Conservation (phyloP, 2,329 filamentous ascomycete species). For the Penicillium fuscoglaucum region DNA sequence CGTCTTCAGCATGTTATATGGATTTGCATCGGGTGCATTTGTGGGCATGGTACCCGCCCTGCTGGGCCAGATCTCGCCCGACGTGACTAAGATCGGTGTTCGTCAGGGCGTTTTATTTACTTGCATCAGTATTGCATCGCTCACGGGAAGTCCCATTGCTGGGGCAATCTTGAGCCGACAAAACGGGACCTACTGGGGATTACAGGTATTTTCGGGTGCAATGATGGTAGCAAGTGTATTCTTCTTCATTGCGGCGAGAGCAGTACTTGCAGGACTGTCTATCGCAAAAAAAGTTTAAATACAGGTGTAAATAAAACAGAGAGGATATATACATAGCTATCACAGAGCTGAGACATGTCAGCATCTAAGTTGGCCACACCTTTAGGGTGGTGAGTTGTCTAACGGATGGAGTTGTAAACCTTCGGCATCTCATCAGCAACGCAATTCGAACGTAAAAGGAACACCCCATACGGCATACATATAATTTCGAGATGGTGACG, state of each 20-base stretch:
- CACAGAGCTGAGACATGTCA: neutral
- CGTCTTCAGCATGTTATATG: slow-evolving; percentile 64
- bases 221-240: slow-evolving; percentile 46
- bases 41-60: slow-evolving; percentile 62
- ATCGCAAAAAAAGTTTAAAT: neutral
- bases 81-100: slow-evolving; percentile 66
- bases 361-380: neutral
- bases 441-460: neutral
- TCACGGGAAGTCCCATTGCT: slow-evolving; percentile 67
- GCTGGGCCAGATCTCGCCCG: slow-evolving; percentile 66
- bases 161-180: slow-evolving; percentile 56
- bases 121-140: slow-evolving; percentile 60
- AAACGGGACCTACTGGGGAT: slow-evolving; percentile 55
- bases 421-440: neutral
- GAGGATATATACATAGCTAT: neutral
- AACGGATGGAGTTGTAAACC: neutral
- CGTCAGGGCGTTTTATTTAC: slow-evolving; percentile 65
- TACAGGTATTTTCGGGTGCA: slow-evolving; percentile 66
- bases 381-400: neutral
- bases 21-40: slow-evolving; percentile 66
- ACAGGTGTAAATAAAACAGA: neutral
- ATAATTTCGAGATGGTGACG: too few species aligned
- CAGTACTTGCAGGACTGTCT: slow-evolving; percentile 5
- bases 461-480: neutral
- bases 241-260: slow-evolving; percentile 35